Percentiles rank a stretch among this genome's conserved stretches.
These are phyloP conservation scores for Lagenaria siceraria DNA, from an alignment of 306 rosid genomes.

Conservation along the genomic window DNA sequence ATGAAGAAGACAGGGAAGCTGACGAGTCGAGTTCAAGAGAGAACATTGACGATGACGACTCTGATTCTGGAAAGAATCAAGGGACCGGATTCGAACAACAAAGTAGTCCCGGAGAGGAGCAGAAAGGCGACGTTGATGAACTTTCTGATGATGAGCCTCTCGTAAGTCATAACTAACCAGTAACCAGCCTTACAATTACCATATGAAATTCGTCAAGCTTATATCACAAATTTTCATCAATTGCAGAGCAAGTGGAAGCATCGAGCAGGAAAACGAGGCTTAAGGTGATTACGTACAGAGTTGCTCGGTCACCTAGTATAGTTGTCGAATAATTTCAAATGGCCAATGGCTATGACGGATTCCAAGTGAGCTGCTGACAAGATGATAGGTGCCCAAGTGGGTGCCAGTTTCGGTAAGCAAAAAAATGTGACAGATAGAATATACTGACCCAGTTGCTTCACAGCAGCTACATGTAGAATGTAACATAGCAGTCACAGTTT, in stretches of 20 bases:
- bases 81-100: constrained; percentile 19
- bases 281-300: neutral
- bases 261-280: constrained; percentile 37
- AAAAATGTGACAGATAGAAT: constrained; percentile 1
- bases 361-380: neutral
- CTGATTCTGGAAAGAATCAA: constrained; percentile 33
- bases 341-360: neutral
- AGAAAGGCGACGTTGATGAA: constrained; percentile 29
- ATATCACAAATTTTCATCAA: neutral
- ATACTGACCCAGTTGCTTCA: constrained; percentile 10
- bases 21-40: constrained; percentile 37
- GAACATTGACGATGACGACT: constrained; percentile 25
- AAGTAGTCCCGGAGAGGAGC: constrained; percentile 22
- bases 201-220: neutral
- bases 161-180: constrained; percentile 26
- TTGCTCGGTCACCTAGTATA: neutral
- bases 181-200: constrained; percentile 9
- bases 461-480: constrained; percentile 10
- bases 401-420: neutral
- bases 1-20: constrained; percentile 42
- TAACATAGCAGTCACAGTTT: constrained; percentile 1
- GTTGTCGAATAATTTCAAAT: constrained; percentile 3
- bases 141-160: constrained; percentile 86
- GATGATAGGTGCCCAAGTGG: neutral
- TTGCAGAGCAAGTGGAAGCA: constrained; percentile 77